Evolutionary conservation across 148 eudicot species (phyloP).

Genomic region (Vaccinium corymbosum): DNA sequence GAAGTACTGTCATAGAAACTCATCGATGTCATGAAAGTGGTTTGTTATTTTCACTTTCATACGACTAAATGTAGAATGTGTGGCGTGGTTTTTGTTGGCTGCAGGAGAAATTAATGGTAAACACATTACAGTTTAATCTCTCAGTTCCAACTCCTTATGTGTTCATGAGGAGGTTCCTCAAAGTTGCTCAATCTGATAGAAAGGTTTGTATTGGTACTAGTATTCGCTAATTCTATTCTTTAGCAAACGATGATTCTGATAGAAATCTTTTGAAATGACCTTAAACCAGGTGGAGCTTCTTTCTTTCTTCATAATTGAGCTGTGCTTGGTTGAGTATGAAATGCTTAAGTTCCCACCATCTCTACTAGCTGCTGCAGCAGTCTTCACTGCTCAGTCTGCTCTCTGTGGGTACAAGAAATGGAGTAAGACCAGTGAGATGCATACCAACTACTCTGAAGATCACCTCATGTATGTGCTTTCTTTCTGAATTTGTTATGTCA

Average conservation of each 20-base stretch:
- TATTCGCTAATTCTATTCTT: neutral
- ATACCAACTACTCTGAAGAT: slow-evolving; percentile 53
- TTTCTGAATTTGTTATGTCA: neutral
- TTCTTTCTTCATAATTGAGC: slow-evolving; percentile 70
- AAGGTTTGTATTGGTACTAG: slow-evolving; percentile 31
- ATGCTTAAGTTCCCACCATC: slow-evolving; percentile 78
- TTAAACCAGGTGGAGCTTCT: slow-evolving; percentile 61
- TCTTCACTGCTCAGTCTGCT: slow-evolving; percentile 64
- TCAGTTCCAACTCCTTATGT: slow-evolving; percentile 78
- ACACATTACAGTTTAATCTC: slow-evolving; percentile 63
- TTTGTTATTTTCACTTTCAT: neutral
- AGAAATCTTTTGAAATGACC: neutral
- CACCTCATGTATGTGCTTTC: slow-evolving; percentile 52
- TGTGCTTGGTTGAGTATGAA: slow-evolving; percentile 70
- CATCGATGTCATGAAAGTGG: neutral
- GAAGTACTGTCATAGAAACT: neutral
- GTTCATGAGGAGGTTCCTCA: slow-evolving; percentile 76
- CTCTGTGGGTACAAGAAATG: slow-evolving; percentile 46
- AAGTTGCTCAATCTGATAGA: slow-evolving; percentile 64
- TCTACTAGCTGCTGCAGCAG: slow-evolving; percentile 71
- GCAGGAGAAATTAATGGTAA: slow-evolving; percentile 74
- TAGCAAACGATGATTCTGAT: neutral
- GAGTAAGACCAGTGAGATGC: slow-evolving; percentile 67
- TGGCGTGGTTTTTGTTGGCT: neutral
- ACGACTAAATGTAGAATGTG: neutral